Conservation (phyloP, 2,329 filamentous ascomycete genomes). For the Colletotrichum agaves region DNA sequence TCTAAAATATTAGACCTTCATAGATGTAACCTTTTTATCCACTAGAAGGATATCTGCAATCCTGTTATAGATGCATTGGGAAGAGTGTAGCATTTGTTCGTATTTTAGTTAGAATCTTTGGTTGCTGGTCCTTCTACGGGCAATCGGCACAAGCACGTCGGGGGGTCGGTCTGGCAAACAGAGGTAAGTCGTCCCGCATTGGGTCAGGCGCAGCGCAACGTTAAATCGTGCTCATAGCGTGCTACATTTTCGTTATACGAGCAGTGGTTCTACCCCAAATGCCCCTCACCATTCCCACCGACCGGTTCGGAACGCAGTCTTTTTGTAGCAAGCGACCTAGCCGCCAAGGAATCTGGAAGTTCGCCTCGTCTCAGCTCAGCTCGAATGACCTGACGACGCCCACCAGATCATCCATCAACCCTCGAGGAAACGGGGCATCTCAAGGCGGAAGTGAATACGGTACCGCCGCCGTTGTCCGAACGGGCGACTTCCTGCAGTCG, state of each 20-base stretch:
- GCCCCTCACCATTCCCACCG: slow-evolving; percentile 2
- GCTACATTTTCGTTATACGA: slow-evolving; percentile 24
- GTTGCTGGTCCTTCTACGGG: too few species aligned
- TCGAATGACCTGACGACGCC: background rate
- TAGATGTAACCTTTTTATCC: too few species aligned
- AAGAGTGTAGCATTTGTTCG: too few species aligned
- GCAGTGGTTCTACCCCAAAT: background rate
- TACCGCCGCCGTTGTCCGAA: background rate
- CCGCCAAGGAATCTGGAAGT: background rate
- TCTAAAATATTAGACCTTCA: too few species aligned
- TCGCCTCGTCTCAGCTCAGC: slow-evolving; percentile 11
- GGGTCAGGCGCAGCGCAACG: slow-evolving; percentile 10
- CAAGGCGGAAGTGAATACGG: background rate
- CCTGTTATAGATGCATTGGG: too few species aligned
- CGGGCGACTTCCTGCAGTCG: slow-evolving; percentile 3
- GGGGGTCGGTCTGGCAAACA: background rate
- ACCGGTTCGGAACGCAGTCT: background rate
- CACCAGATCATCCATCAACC: background rate
- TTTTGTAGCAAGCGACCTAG: background rate
- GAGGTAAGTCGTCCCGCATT: slow-evolving; percentile 5
- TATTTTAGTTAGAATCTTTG: too few species aligned
- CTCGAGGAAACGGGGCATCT: background rate
- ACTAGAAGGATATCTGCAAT: too few species aligned
- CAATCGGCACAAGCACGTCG: too few species aligned
- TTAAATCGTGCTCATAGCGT: slow-evolving; percentile 2